Base-by-base conservation (phyloP, 768 basidiomycete species). In the Dioszegia crocea region DNA sequence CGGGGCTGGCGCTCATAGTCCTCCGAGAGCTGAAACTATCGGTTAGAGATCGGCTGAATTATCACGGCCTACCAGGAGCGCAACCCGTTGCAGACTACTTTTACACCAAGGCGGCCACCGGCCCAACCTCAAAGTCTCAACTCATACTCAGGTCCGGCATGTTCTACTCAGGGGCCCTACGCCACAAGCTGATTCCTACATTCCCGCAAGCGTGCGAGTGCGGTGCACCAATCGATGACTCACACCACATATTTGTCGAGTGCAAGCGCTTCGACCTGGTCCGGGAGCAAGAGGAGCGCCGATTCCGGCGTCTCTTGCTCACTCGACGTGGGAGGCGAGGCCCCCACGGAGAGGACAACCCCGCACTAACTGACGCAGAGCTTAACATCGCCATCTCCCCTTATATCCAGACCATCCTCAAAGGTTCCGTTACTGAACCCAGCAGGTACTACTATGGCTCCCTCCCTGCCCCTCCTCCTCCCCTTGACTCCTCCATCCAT, bases 161-260 rank as follows among this genome's bases (percentile, higher is more conserved):
- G 40, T 40, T 40, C 26, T 29, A 23, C 8, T 26, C 52, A 6
- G 26, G 40, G 3, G 52, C 9, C 3, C 19, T 30, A 24, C 9
- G 36, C 9, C 29, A 54, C 26, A 54, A 54, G 40, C 8, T 54
- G 16, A 12, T 14, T 12, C 36, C 26, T 16, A 12, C 36, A 5
- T 14, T 39, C 5, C 26, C 38, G 4, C 14, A 4, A 12, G 23
- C 29, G 27, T 51, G 49, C 49, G 11, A 11, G 23, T 43, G 40
- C 31, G 36, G 40, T 50, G 45, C 33, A 30, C 5, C 23, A 3
- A 27, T 16, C 16, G 9, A 21, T 4, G 43, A 56, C 12, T 26
- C 44, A n/a, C 43, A 26, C 17, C 60, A 61, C 27, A 44, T 61
- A 5, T 61, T 61, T 50, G 36, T 40, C 38, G 30, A 56, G 14